Evolutionary conservation across 2,329 filamentous ascomycete species (phyloP).

Genomic region (Diaporthe australafricana): DNA sequence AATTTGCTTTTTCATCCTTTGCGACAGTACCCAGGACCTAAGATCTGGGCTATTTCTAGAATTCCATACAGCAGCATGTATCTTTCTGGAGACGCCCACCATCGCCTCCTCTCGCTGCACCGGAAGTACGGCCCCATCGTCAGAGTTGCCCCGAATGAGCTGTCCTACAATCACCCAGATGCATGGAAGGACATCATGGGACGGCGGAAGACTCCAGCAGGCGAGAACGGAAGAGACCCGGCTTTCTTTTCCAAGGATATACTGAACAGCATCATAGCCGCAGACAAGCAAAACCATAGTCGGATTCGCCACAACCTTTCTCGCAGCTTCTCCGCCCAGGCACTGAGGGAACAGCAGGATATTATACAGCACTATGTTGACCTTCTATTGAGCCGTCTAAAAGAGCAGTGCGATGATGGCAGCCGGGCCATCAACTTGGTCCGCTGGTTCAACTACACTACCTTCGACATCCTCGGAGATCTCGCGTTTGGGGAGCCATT

Average conservation of each 20-base stretch:
- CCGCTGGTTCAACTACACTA: slow-evolving; percentile 48
- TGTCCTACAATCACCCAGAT: slow-evolving; percentile 9
- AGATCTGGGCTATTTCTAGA: slow-evolving; percentile 2
- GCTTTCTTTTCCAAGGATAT: slow-evolving; percentile 11
- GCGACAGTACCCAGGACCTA: slow-evolving; percentile 2
- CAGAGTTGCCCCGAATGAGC: slow-evolving; percentile 14
- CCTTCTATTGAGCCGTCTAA: slow-evolving; percentile 40
- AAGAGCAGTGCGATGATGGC: slow-evolving; percentile 3
- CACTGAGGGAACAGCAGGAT: slow-evolving; percentile 45
- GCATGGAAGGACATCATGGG: slow-evolving; percentile 22
- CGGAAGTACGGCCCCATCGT: slow-evolving; percentile 8
- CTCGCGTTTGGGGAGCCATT: slow-evolving; percentile 58
- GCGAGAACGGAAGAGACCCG: background rate
- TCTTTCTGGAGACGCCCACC: background rate
- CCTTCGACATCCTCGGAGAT: slow-evolving; percentile 55
- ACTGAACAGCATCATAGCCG: slow-evolving; percentile 3
- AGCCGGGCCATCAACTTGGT: slow-evolving; percentile 23
- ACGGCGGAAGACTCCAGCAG: background rate
- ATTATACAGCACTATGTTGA: slow-evolving; percentile 43
- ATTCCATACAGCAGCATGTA: slow-evolving; percentile 13
- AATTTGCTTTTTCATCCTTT: slow-evolving; percentile 4
- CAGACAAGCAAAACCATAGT: slow-evolving; percentile 24
- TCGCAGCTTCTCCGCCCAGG: slow-evolving; percentile 45
- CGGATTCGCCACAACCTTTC: slow-evolving; percentile 40
- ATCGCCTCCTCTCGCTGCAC: slow-evolving; percentile 14